These are phyloP conservation scores for Isochrysis galbana DNA, from an alignment of 78 protist species.

Conservation along the genomic window DNA sequence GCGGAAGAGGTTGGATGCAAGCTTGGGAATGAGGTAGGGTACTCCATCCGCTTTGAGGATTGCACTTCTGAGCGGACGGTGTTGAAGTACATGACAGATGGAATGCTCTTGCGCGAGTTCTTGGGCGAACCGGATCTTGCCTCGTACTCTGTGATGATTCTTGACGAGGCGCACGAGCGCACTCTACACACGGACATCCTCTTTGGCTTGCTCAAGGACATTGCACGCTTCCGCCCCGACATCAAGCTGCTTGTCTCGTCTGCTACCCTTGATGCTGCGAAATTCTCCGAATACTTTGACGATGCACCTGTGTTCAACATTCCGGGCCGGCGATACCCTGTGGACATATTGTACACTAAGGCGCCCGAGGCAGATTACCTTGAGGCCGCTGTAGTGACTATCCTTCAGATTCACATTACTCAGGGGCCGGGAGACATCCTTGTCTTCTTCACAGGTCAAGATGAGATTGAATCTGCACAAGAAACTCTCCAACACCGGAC, in stretches of 20 bases:
- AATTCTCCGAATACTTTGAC: slow-evolving; percentile 91
- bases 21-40: slow-evolving; percentile 88
- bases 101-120: slow-evolving; percentile 96
- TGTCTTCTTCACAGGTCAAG: slow-evolving; percentile 97
- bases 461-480: slow-evolving; percentile 88
- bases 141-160: slow-evolving; percentile 84
- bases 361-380: slow-evolving; percentile 96
- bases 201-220: slow-evolving; percentile 86
- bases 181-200: slow-evolving; percentile 97
- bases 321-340: slow-evolving; percentile 87
- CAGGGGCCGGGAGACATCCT: slow-evolving; percentile 89
- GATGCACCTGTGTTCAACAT: slow-evolving; percentile 83
- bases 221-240: slow-evolving; percentile 85
- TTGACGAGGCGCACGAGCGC: slow-evolving; percentile 99
- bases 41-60: slow-evolving; percentile 93
- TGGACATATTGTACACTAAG: slow-evolving; percentile 89
- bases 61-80: slow-evolving; percentile 78
- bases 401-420: slow-evolving; percentile 93
- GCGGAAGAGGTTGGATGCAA: slow-evolving; percentile 56
- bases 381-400: slow-evolving; percentile 91
- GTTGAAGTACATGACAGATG: slow-evolving; percentile 97
- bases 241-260: slow-evolving; percentile 84
- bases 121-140: slow-evolving; percentile 84
- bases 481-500: slow-evolving; percentile 77
- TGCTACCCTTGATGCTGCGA: slow-evolving; percentile 97